Evolutionary conservation across 176 grass and related monocot genomes (phyloP), one percentile per base, ranked within the genome.

Genomic region (Microstegium vimineum): DNA sequence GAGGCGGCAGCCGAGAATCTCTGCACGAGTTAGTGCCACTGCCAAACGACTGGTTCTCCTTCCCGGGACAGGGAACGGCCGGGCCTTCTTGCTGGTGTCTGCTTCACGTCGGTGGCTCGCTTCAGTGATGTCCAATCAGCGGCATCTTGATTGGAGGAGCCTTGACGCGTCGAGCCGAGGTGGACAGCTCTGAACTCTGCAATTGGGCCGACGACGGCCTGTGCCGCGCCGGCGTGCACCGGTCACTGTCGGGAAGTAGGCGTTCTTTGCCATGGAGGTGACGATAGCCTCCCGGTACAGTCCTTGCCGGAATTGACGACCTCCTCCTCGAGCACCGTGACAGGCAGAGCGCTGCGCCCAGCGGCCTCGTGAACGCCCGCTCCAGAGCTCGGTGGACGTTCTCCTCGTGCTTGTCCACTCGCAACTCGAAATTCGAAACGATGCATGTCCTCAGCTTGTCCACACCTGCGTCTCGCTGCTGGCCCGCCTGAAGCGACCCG

Each of bases 391-490:
- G 85, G 86, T 97, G 94, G 61, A 97, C 87, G 83, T 92, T 92
- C 81, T 97, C 94, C 87, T 97, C 94, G 80, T 94, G 90, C 80
- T 89, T 97, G 35, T 94, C 94, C 73, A 97, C 90, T 92, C 94
- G 73, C 67, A 81, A 85, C 77, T 28, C 56, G 26, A 49, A 47
- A 59, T 13, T 5, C 9, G 56, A 51, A 67, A 54, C 68, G 22
- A 8, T 54, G 13, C 31, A 70, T 49, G 22, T 85, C 78, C 40
- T 20, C 0, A 81, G 10, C n/a, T n/a, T n/a, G n/a, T n/a, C n/a
- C n/a, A n/a, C n/a, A n/a, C n/a, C n/a, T n/a, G n/a, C n/a, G n/a
- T n/a, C n/a, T n/a, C n/a, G n/a, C n/a, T n/a, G n/a, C n/a, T n/a
- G n/a, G n/a, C n/a, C n/a, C n/a, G n/a, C n/a, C n/a, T n/a, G n/a